Evolutionary conservation across 129 eudicot genomes (phyloP).

Genomic region (Flaveria linearis): DNA sequence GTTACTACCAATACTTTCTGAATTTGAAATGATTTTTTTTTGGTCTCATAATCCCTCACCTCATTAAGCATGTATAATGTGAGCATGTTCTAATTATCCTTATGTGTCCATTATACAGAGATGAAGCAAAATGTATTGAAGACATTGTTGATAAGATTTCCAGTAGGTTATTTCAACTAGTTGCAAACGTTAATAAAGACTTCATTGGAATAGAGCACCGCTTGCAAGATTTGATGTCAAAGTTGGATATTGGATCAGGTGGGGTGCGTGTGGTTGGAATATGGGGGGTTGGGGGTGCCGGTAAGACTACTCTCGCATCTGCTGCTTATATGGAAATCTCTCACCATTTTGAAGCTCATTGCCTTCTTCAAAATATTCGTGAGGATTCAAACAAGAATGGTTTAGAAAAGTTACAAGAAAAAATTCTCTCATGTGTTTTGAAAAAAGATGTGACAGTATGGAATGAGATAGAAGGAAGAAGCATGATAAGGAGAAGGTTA

Average conservation of each 20-base stretch:
- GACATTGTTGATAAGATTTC: neutral
- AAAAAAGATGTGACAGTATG: neutral
- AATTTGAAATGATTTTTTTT: too few relatives aligned
- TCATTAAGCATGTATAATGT: too few relatives aligned
- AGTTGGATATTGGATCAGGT: neutral
- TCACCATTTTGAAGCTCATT: neutral
- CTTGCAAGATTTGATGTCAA: neutral
- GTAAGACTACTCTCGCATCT: constrained; percentile 15
- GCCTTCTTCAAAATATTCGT: neutral
- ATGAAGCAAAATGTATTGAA: neutral
- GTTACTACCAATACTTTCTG: too few relatives aligned
- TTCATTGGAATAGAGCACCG: neutral
- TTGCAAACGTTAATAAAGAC: neutral
- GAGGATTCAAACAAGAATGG: constrained; percentile 3
- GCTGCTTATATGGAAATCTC: neutral
- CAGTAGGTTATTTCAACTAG: neutral
- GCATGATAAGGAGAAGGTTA: neutral
- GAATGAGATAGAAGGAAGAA: neutral
- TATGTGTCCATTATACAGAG: neutral
- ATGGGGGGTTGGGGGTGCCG: constrained; percentile 20
- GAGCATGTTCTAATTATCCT: neutral
- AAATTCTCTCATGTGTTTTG: neutral
- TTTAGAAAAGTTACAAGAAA: neutral
- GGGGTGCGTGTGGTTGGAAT: constrained; percentile 12
- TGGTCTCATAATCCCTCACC: too few relatives aligned